Evolutionary conservation across 78 protist species (phyloP).

Genomic region (Tieghemostelium lacteum): DNA sequence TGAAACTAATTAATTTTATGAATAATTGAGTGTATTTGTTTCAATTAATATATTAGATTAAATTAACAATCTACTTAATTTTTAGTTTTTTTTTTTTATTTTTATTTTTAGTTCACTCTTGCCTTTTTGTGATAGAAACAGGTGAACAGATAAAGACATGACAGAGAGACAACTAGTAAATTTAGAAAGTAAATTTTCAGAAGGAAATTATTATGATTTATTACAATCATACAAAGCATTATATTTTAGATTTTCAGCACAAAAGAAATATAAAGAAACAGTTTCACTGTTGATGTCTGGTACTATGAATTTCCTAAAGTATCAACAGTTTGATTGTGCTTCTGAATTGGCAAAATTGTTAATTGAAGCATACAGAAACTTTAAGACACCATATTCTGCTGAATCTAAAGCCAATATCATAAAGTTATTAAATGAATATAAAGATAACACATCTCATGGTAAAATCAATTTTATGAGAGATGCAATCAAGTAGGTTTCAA

Average conservation of each 20-base stretch:
- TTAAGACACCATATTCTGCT: slow-evolving; percentile 15
- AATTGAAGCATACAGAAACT: slow-evolving; percentile 44
- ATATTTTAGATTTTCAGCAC: slow-evolving; percentile 58
- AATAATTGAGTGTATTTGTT: too few species aligned
- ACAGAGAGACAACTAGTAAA: slow-evolving; percentile 40
- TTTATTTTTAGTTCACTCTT: too few species aligned
- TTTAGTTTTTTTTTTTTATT: too few species aligned
- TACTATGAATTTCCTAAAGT: slow-evolving; percentile 29
- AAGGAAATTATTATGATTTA: slow-evolving; percentile 75
- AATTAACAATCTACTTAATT: too few species aligned
- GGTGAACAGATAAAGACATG: slow-evolving; percentile 28
- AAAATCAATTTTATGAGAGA: slow-evolving; percentile 69
- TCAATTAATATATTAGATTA: too few species aligned
- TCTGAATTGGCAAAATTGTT: slow-evolving; percentile 47
- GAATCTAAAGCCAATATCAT: slow-evolving; percentile 44
- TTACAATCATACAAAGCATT: slow-evolving; percentile 71
- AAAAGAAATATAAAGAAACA: slow-evolving; percentile 52
- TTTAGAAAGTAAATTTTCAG: slow-evolving; percentile 44
- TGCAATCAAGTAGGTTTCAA: slow-evolving; percentile 30
- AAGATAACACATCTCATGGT: slow-evolving; percentile 17
- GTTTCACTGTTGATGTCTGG: slow-evolving; percentile 40
- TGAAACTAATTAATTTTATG: too few species aligned
- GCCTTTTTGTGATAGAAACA: too few species aligned
- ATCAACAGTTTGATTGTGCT: slow-evolving; percentile 70
- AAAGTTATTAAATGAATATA: slow-evolving; percentile 48